Evolutionary conservation across 106 monocot species (phyloP).

Genomic region (Dendrobium catenatum): DNA sequence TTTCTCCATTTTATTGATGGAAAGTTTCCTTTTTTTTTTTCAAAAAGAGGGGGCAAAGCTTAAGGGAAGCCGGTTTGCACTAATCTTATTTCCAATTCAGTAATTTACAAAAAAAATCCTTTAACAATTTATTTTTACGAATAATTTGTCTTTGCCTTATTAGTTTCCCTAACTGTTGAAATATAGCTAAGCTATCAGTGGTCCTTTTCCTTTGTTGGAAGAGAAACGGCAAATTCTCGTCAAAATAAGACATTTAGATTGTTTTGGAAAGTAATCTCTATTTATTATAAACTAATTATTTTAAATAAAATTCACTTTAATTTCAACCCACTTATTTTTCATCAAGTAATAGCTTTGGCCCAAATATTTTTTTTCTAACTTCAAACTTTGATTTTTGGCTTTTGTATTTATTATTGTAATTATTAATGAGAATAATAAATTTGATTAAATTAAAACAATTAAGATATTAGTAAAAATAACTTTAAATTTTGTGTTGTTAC

Average conservation of each 20-base stretch:
- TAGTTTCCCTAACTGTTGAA: background rate
- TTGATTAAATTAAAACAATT: background rate
- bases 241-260: background rate
- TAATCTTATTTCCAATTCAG: background rate
- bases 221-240: background rate
- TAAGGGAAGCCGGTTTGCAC: background rate
- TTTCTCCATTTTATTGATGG: background rate
- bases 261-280: background rate
- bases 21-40: conserved; percentile 3
- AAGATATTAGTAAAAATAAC: background rate
- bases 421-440: background rate
- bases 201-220: background rate
- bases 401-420: too few species aligned
- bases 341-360: too few species aligned
- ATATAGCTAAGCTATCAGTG: background rate
- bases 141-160: background rate
- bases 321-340: too few species aligned
- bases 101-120: background rate
- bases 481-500: background rate
- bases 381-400: too few species aligned
- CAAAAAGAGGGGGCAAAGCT: background rate
- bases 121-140: background rate
- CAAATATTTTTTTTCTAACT: too few species aligned
- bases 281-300: background rate
- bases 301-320: too few species aligned